phyloP scores from a whole-genome alignment of 371 early-diverging fungal species.

The Amoeboaphelidium occidentale region DNA sequence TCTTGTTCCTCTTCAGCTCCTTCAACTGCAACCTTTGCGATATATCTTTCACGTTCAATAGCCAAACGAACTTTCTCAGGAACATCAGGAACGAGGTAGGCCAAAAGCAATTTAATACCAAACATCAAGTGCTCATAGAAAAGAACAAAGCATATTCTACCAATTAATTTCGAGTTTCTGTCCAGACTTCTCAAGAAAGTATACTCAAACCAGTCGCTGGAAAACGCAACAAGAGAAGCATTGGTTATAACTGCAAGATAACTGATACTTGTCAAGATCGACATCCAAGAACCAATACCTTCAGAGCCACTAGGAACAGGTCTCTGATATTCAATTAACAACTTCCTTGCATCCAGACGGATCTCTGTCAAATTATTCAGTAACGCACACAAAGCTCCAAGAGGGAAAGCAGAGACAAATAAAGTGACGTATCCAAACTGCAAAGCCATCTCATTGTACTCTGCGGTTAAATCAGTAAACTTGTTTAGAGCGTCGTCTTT shows the following conservation, averaged over 20 bases:
- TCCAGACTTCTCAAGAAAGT: slow-evolving; percentile 1
- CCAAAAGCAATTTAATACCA: slow-evolving; percentile 12
- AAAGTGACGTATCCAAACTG: slow-evolving; percentile 32
- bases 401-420: slow-evolving; percentile 31
- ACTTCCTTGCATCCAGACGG: slow-evolving; percentile 18
- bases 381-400: slow-evolving; percentile 31
- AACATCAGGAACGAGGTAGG: slow-evolving; percentile 16
- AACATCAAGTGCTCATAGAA: slow-evolving; percentile 14
- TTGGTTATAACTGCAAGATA: slow-evolving; percentile 22
- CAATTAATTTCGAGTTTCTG: slow-evolving; percentile 7
- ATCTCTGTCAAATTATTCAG: slow-evolving; percentile 26
- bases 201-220: slow-evolving; percentile 9
- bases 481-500: slow-evolving; percentile 15
- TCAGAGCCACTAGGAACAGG: slow-evolving; percentile 17
- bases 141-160: slow-evolving; percentile 17
- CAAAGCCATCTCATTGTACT: slow-evolving; percentile 16
- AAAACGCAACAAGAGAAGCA: slow-evolving; percentile 26
- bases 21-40: slow-evolving; percentile 6
- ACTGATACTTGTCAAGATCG: slow-evolving; percentile 15
- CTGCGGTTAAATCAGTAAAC: slow-evolving; percentile 11
- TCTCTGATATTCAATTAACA: slow-evolving; percentile 12
- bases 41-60: slow-evolving; percentile 18
- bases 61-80: slow-evolving; percentile 16
- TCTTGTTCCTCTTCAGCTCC: slow-evolving; percentile 7
- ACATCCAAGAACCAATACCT: slow-evolving; percentile 22